These are phyloP conservation scores for Jaenimonas drosophilae DNA, from an alignment of 208 protist species.

Conservation along the genomic window DNA sequence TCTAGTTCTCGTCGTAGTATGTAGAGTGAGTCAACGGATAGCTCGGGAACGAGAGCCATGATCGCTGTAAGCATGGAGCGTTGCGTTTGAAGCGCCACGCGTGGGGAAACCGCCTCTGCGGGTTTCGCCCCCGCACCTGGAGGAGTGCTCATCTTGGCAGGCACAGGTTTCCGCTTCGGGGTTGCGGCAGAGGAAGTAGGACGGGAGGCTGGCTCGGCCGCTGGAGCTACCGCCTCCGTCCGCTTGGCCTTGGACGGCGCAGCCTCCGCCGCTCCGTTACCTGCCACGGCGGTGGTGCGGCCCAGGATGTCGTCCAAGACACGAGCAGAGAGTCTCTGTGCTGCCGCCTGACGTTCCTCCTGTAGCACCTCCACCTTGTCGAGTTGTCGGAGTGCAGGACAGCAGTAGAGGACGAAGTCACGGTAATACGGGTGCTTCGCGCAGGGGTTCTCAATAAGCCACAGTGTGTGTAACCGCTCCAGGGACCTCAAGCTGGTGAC, in stretches of 20 bases:
- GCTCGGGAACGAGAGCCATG: slow-evolving; percentile 71
- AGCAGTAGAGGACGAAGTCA: slow-evolving; percentile 74
- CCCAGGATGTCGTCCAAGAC: slow-evolving; percentile 53
- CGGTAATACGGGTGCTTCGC: slow-evolving; percentile 76
- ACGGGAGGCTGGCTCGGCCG: background rate
- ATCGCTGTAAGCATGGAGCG: slow-evolving; percentile 74
- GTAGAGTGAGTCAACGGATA: slow-evolving; percentile 72
- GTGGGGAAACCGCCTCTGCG: background rate
- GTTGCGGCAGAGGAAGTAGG: background rate
- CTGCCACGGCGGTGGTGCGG: background rate
- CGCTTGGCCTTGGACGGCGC: background rate
- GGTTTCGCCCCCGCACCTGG: background rate
- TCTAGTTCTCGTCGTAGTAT: slow-evolving; percentile 66
- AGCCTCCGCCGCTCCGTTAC: background rate
- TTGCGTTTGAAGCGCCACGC: slow-evolving; percentile 47
- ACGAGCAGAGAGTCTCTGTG: slow-evolving; percentile 35
- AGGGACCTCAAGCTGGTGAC: slow-evolving; percentile 60
- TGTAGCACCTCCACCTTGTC: slow-evolving; percentile 75
- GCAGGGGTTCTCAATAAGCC: slow-evolving; percentile 91
- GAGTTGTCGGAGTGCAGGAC: slow-evolving; percentile 74
- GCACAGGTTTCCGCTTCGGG: background rate
- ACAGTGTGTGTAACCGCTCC: slow-evolving; percentile 73
- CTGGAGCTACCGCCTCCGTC: background rate
- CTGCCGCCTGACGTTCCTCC: slow-evolving; percentile 44
- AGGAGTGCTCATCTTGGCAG: background rate